Base-by-base conservation (phyloP, 192 early-diverging fungal species). In the Linnemannia hyalina region DNA sequence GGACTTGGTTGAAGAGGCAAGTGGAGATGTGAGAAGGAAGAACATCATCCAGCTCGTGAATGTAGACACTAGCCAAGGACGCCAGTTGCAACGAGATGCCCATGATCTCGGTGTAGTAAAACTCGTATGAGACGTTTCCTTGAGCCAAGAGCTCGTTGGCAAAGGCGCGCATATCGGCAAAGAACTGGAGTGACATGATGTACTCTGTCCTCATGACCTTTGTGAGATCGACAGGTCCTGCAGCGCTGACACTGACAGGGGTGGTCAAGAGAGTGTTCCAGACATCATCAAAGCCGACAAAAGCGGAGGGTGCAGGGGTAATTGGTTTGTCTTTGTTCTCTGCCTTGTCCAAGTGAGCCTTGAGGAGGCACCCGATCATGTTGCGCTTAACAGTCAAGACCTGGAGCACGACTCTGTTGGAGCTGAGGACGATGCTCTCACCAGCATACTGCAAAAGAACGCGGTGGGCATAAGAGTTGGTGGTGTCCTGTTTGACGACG, bases 81-180 rank as follows among this genome's bases (percentile, higher is more conserved):
- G 90, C 91, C n/a, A 92, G 74, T 74, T 92, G 89, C 89, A 93
- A 82, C 40, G 91, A 89, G 41, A 88, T 81, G 42, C 88, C 90
- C 92, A 93, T 93, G 55, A 93, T 93, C 70, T 92, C 91, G 38
- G 80, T 82, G 75, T 88, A 89, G 38, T 92, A 93, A 23, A 88
- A 88, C 57, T 91, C 89, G 35, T 83, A 70, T 7, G 88, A 86
- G 38, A 90, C 90, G 42, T 89, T 90, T 8, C 89, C 89, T 74
- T 93, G 84, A 16, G 85, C 74, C 54, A 82, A 73, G 6, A 83
- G 80, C 42, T 89, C 87, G n/a, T 91, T 85, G 41, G 88, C 86
- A 68, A 90, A 89, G 3, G 81, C 76, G 26, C 87, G 83, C 55
- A 93, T 88, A 55, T 93, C 92, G 23, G 90, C 78, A 84, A 89